phyloP scores from a whole-genome alignment of 2,329 filamentous ascomycete species.

The Colletotrichum zoysiae region DNA sequence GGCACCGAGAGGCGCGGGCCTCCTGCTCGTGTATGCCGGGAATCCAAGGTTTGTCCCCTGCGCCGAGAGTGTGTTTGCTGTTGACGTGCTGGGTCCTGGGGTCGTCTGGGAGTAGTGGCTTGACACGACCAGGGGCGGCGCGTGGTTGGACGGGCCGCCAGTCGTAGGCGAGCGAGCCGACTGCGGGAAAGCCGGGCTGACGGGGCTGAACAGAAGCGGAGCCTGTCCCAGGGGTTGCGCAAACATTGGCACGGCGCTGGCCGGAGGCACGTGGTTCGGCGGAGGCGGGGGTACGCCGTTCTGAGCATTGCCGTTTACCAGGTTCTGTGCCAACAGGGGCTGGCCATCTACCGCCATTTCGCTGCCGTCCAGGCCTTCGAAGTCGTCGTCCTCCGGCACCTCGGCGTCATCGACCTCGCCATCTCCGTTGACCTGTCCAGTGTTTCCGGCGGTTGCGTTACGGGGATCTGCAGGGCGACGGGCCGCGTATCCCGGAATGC shows the following conservation, averaged over 20 bases:
- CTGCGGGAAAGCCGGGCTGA: slow-evolving; percentile 31
- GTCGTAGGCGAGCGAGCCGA: slow-evolving; percentile 26
- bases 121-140: slow-evolving; percentile 35
- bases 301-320: slow-evolving; percentile 38
- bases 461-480: slow-evolving; percentile 16
- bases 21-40: slow-evolving; percentile 31
- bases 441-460: slow-evolving; percentile 41
- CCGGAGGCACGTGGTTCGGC: slow-evolving; percentile 31
- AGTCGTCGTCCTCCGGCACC: slow-evolving; percentile 59
- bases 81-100: slow-evolving; percentile 19
- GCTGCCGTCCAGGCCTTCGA: slow-evolving; percentile 55
- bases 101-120: slow-evolving; percentile 32
- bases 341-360: slow-evolving; percentile 54
- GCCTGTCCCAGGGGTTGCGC: slow-evolving; percentile 37
- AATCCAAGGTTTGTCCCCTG: slow-evolving; percentile 41
- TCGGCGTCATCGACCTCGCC: slow-evolving; percentile 55
- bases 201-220: slow-evolving; percentile 35
- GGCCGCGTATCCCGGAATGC: slow-evolving; percentile 17
- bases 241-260: slow-evolving; percentile 35
- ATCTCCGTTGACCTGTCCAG: slow-evolving; percentile 46
- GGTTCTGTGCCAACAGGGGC: slow-evolving; percentile 39
- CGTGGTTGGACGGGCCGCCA: slow-evolving; percentile 25
- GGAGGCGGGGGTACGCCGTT: slow-evolving; percentile 33
- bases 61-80: slow-evolving; percentile 37
- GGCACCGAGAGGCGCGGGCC: slow-evolving; percentile 36